A percentile compares a stretch with the other conserved stretches of the same genome.
Evolutionary conservation across 1,284 basidiomycete species (phyloP).

Genomic region (Sporisorium reilianum): DNA sequence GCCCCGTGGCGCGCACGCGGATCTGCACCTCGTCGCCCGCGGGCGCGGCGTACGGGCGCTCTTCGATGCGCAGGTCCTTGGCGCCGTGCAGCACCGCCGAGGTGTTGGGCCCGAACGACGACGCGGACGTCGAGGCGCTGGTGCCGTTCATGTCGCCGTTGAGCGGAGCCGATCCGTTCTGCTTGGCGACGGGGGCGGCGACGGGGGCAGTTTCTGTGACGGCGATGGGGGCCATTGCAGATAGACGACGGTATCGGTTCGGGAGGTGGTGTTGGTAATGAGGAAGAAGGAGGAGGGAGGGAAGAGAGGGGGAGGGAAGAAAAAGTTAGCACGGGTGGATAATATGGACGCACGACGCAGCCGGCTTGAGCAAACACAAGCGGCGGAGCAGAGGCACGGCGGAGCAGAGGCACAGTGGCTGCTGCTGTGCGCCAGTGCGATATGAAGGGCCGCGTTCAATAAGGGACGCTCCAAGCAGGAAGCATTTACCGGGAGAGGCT

Average conservation of each 20-base stretch:
- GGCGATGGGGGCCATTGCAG: slow-evolving; percentile 42
- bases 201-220: slow-evolving; percentile 20
- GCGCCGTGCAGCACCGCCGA: slow-evolving; percentile 71
- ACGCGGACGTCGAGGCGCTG: slow-evolving; percentile 1
- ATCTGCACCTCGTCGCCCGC: slow-evolving; percentile 77
- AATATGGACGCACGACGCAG: slow-evolving; percentile 10
- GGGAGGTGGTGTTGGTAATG: neutral
- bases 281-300: neutral
- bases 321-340: neutral
- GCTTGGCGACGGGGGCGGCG: slow-evolving; percentile 20
- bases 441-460: slow-evolving; percentile 1
- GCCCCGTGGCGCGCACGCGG: slow-evolving; percentile 82
- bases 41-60: slow-evolving; percentile 78
- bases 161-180: slow-evolving; percentile 7
- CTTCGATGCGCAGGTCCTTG: slow-evolving; percentile 73
- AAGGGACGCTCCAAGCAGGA: neutral
- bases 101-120: slow-evolving; percentile 51
- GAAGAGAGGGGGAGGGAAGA: neutral
- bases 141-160: slow-evolving; percentile 35
- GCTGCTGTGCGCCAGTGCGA: too few species aligned
- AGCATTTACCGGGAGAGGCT: neutral
- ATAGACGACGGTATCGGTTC: neutral
- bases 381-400: neutral
- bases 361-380: neutral
- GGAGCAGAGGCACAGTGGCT: too few species aligned